Evolutionary conservation across 352 stramenopile genomes (phyloP).

Genomic region (Pythium grandisporangium): DNA sequence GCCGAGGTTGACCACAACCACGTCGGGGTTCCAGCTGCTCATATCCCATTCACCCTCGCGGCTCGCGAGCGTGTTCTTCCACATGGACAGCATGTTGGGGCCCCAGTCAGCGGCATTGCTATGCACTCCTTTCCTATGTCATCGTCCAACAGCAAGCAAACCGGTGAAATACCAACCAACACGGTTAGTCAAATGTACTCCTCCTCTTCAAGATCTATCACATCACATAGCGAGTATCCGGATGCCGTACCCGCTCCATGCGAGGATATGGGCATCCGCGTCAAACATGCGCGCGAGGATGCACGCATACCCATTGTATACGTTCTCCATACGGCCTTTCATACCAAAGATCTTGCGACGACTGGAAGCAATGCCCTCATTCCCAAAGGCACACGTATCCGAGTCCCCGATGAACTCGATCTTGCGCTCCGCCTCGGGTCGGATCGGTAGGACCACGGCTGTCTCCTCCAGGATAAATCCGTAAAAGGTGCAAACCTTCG

Average conservation of each 20-base stretch:
- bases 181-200: no score
- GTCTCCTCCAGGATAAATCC: conserved; percentile 74
- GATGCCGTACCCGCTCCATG: conserved; percentile 59
- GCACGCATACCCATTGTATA: conserved; percentile 82
- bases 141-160: no score
- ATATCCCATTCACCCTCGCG: conserved; percentile 63
- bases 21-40: conserved; percentile 62
- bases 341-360: conserved; percentile 75
- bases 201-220: no score
- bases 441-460: conserved; percentile 45
- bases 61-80: conserved; percentile 81
- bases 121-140: conserved; percentile 73
- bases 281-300: conserved; percentile 80
- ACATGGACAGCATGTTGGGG: conserved; percentile 68
- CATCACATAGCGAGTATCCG: not conserved
- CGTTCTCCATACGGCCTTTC: conserved; percentile 84
- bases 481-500: conserved; percentile 85
- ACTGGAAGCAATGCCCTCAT: conserved; percentile 66
- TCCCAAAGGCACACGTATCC: conserved; percentile 79
- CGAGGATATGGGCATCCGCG: conserved; percentile 76
- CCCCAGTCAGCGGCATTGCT: conserved; percentile 82
- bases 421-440: conserved; percentile 26
- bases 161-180: not conserved
- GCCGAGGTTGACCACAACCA: conserved; percentile 81
- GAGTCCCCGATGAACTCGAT: conserved; percentile 85